Conservation (phyloP, 2,329 filamentous ascomycete species). For the Botrytis hyacinthi region DNA sequence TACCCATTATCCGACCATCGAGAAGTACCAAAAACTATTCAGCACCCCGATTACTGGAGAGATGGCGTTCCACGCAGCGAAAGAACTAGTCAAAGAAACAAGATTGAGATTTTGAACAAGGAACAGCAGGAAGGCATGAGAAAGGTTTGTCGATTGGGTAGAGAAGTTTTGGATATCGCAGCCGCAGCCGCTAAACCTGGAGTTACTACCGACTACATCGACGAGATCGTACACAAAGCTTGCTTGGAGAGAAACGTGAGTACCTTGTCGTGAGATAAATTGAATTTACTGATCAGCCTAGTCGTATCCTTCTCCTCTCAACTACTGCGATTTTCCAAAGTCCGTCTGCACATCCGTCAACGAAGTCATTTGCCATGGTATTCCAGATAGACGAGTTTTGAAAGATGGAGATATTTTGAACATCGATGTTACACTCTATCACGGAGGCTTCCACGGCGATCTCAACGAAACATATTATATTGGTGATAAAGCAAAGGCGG, state of each 20-base stretch:
- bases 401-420: constrained; percentile 95
- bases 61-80: constrained; percentile 71
- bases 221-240: constrained; percentile 91
- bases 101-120: constrained; percentile 78
- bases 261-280: constrained; percentile 18
- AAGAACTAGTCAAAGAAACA: constrained; percentile 64
- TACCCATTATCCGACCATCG: constrained; percentile 77
- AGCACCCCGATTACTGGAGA: constrained; percentile 80
- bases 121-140: constrained; percentile 83
- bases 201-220: constrained; percentile 92
- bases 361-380: constrained; percentile 98
- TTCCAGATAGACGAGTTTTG: constrained; percentile 84
- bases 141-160: constrained; percentile 80
- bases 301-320: constrained; percentile 92
- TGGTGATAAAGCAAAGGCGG: constrained; percentile 77
- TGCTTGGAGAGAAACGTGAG: constrained; percentile 88
- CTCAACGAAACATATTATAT: constrained; percentile 99
- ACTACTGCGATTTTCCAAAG: constrained; percentile 96
- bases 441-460: constrained; percentile 92
- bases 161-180: constrained; percentile 91
- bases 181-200: constrained; percentile 83
- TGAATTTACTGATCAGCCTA: constrained; percentile 42
- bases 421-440: constrained; percentile 92
- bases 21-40: constrained; percentile 75
- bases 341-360: constrained; percentile 96